Base-by-base conservation (phyloP, 495 filamentous ascomycete species). In the Cudoniella acicularis region DNA sequence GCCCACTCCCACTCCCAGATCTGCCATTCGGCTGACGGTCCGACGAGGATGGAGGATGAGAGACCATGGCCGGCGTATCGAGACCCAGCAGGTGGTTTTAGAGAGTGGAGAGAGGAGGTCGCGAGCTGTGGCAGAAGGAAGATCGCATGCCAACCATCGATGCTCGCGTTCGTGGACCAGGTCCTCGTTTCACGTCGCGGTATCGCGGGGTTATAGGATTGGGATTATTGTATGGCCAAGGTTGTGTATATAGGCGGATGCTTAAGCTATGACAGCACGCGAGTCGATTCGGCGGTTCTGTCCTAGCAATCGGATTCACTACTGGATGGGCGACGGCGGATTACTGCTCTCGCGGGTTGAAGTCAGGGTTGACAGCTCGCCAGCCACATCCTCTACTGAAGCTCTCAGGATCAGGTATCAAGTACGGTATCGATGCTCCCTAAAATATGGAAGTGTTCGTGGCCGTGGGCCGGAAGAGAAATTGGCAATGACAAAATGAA, bases 401-500 rank as follows among this genome's bases (percentile, higher is more conserved):
- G 30, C 30, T 36, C 30, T 36, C 30, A n/a, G 52, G 36, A 27
- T 24, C 24, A 40, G 23, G 17, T 18, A 24, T 25, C 41, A 17
- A 23, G 42, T 18, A 8, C 47, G 3, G 51, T 52, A 53, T 55
- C 26, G 26, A 54, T 53, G 49, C 25, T 60, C 23, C 17, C 36
- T 26, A n/a, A 42, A 24, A 47, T 30, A 30, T 11, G 3, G n/a
- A 60, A 21, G 22, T 30, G 52, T 22, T 59, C 56, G 64, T 13
- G 27, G 56, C n/a, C 25, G 17, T n/a, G n/a, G n/a, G n/a, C n/a
- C n/a, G 36, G n/a, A 53, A 54, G 47, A 53, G 63, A 68, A 68
- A 63, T 68, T 63, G 60, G 59, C 49, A 60, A 60, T 65, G 57
- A 45, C 46, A 61, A 60, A 56, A 56, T 57, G 65, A n/a, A 63